Evolutionary conservation across 371 early-diverging fungal species (phyloP).

Genomic region (Apophysomyces sp.): DNA sequence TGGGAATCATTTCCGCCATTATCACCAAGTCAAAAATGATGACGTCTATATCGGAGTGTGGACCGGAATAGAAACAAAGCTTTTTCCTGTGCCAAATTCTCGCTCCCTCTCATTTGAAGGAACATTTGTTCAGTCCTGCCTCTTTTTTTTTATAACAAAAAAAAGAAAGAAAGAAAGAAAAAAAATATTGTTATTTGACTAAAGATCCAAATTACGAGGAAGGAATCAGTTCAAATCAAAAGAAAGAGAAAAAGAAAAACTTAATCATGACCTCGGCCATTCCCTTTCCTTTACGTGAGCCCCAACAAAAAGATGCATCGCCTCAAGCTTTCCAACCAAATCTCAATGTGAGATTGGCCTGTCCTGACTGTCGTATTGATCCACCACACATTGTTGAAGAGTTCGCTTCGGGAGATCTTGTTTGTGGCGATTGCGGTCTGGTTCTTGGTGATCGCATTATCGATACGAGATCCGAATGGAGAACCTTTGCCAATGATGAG

Average conservation of each 20-base stretch:
- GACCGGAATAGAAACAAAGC: no score
- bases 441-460: slow-evolving; percentile 97
- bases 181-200: no score
- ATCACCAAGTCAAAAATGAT: no score
- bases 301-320: slow-evolving; percentile 26
- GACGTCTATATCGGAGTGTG: no score
- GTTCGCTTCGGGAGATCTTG: slow-evolving; percentile 88
- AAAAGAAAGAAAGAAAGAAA: no score
- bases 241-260: background rate
- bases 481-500: slow-evolving; percentile 96
- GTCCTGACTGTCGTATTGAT: slow-evolving; percentile 79
- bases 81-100: no score
- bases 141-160: no score
- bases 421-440: slow-evolving; percentile 98
- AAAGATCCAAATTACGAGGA: no score
- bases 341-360: slow-evolving; percentile 68
- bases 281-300: slow-evolving; percentile 43
- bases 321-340: slow-evolving; percentile 43
- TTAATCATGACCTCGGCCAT: slow-evolving; percentile 29
- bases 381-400: slow-evolving; percentile 98
- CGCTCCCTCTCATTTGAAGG: no score
- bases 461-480: slow-evolving; percentile 99
- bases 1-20: no score
- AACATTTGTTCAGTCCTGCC: no score
- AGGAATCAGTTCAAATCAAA: background rate